A percentile compares a stretch with the other conserved stretches of the same genome.
phyloP scores from a whole-genome alignment of 2,329 filamentous ascomycete species.

The Alternaria ethzedia region DNA sequence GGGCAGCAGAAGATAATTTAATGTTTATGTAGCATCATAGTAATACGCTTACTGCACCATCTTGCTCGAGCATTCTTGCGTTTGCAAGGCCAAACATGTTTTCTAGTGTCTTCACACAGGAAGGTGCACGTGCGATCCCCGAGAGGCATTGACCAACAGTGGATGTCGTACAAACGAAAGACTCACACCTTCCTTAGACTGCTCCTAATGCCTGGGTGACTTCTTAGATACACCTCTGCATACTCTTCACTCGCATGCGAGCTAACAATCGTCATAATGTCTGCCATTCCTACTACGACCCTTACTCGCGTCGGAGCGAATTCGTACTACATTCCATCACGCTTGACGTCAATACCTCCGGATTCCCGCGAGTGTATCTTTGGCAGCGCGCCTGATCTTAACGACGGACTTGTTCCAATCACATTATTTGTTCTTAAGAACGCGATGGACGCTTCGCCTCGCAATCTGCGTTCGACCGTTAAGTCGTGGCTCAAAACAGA shows the following conservation, averaged over 20 bases:
- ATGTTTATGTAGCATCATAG: background rate
- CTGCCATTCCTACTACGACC: background rate
- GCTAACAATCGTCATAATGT: background rate
- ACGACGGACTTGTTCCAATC: background rate
- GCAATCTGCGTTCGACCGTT: fast-evolving
- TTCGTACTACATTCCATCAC: background rate
- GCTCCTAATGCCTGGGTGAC: background rate
- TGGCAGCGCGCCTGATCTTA: background rate
- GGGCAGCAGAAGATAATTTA: background rate
- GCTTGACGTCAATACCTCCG: background rate
- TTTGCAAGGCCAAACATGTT: background rate
- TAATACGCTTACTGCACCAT: background rate
- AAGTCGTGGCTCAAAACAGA: background rate
- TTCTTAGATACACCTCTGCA: background rate
- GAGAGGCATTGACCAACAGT: background rate
- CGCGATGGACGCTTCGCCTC: background rate
- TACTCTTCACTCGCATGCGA: background rate
- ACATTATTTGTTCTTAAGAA: background rate
- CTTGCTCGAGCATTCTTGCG: background rate
- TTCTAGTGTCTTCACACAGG: background rate
- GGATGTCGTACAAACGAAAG: background rate
- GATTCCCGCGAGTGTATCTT: fast-evolving
- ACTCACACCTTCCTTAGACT: background rate
- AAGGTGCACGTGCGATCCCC: too few relatives aligned
- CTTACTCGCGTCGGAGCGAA: background rate